Evolutionary conservation across 441 rosid genomes (phyloP).

Genomic region (Aquilaria agallochum): DNA sequence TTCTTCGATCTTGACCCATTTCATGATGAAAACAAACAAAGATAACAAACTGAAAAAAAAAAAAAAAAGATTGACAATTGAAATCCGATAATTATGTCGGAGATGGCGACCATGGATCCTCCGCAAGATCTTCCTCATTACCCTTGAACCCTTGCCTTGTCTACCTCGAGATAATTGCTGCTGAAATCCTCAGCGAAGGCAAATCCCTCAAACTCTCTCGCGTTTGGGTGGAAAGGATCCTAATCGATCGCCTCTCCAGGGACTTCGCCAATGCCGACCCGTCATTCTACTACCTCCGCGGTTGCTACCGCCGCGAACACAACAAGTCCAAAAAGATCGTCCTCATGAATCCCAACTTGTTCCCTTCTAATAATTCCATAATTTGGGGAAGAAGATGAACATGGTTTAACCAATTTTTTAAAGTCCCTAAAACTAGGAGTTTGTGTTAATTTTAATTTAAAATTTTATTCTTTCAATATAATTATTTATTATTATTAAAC

Average conservation of each 20-base stretch:
- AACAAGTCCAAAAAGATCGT: constrained; percentile 80
- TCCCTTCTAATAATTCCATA: constrained; percentile 21
- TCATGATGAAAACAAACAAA: too few relatives aligned
- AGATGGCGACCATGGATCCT: constrained; percentile 30
- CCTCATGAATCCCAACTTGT: constrained; percentile 76
- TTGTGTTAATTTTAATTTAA: too few relatives aligned
- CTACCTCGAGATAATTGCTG: constrained; percentile 80
- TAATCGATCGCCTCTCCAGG: constrained; percentile 83
- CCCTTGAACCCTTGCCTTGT: constrained; percentile 55
- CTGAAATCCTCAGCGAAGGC: constrained; percentile 96
- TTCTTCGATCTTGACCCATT: too few relatives aligned
- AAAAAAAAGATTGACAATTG: too few relatives aligned
- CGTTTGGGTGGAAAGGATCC: constrained; percentile 70
- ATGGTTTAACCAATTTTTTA: too few relatives aligned
- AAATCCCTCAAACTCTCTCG: constrained; percentile 61
- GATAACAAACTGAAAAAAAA: too few relatives aligned
- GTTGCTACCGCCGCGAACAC: constrained; percentile 71
- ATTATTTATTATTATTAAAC: too few relatives aligned
- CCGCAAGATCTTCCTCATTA: constrained; percentile 66
- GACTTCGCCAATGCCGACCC: constrained; percentile 50
- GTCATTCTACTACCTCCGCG: constrained; percentile 60
- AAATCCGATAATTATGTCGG: too few relatives aligned
- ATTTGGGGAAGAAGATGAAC: too few relatives aligned
- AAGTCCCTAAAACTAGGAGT: too few relatives aligned
- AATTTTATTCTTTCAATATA: too few relatives aligned